These are phyloP conservation scores for Rutstroemia sp. DNA, from an alignment of 2,329 filamentous ascomycete species.

Conservation along the genomic window DNA sequence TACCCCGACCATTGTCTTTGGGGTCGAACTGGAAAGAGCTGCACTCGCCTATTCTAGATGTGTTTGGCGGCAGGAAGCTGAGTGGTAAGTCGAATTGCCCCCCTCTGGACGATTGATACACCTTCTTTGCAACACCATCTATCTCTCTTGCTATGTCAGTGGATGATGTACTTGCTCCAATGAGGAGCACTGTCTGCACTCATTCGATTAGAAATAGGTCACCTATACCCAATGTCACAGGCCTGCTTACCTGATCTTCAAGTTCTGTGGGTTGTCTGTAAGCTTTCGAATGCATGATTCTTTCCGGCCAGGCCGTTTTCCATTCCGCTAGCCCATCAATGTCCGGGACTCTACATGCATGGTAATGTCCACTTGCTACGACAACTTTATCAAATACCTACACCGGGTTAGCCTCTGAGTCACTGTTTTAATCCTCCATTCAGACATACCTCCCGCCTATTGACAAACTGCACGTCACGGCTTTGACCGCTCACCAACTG, in stretches of 20 bases:
- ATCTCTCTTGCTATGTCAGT: constrained; percentile 28
- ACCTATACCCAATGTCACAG: neutral
- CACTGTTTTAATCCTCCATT: neutral
- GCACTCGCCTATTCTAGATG: constrained; percentile 17
- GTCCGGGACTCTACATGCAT: constrained; percentile 52
- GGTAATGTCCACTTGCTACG: constrained; percentile 61
- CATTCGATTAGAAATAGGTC: neutral
- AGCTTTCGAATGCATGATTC: constrained; percentile 62
- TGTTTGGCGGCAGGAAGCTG: constrained; percentile 14
- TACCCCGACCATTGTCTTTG: constrained; percentile 38
- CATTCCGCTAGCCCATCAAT: constrained; percentile 51
- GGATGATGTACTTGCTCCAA: constrained; percentile 49
- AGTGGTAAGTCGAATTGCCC: constrained; percentile 20
- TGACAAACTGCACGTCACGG: neutral
- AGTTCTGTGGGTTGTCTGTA: constrained; percentile 58
- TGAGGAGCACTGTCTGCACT: constrained; percentile 41
- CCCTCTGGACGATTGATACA: constrained; percentile 23
- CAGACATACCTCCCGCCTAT: neutral
- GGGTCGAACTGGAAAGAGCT: constrained; percentile 14
- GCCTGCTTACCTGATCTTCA: constrained; percentile 34
- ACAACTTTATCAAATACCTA: constrained; percentile 55
- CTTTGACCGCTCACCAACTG: constrained; percentile 10
- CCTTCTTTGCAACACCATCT: constrained; percentile 17
- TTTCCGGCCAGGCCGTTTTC: constrained; percentile 44
- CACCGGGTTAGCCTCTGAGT: neutral